phyloP scores from a whole-genome alignment of 106 monocot genomes.

The Dactylorhiza incarnata region DNA sequence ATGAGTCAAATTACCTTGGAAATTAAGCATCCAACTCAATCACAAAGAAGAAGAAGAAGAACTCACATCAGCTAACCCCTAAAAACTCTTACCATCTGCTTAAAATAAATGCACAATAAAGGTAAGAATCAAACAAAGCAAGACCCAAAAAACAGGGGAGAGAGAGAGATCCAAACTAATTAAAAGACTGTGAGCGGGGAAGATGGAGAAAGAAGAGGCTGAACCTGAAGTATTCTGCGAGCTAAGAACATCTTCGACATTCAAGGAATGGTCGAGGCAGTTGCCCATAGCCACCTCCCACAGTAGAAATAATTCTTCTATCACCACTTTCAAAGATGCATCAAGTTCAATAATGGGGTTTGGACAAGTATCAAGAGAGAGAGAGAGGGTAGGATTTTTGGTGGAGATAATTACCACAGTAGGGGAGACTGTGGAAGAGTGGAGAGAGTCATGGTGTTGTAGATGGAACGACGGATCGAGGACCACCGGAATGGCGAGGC shows the following conservation, averaged over 20 bases:
- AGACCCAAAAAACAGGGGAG: neutral
- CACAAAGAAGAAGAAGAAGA: neutral
- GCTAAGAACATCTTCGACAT: conserved; percentile 43
- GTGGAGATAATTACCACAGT: no score
- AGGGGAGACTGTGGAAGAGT: no score
- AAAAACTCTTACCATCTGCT: neutral
- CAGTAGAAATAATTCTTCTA: neutral
- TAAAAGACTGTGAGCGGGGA: neutral
- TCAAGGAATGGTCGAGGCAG: conserved; percentile 32
- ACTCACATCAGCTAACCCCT: neutral
- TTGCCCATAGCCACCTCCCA: conserved; percentile 50
- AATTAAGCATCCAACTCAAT: no score
- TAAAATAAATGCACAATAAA: neutral
- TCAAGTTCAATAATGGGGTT: neutral
- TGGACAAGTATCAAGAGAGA: neutral
- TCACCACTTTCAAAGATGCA: neutral
- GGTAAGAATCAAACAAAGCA: neutral
- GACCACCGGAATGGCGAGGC: no score
- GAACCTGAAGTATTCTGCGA: conserved; percentile 26
- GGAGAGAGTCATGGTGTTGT: no score
- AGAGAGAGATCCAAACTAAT: neutral
- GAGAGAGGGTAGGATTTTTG: no score
- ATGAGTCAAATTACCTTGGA: no score
- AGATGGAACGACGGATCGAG: no score
- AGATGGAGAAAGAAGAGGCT: neutral